A percentile compares a stretch with the other conserved stretches of the same genome.
Conservation (phyloP, 768 basidiomycete genomes). For the Auriculariales sp. region DNA sequence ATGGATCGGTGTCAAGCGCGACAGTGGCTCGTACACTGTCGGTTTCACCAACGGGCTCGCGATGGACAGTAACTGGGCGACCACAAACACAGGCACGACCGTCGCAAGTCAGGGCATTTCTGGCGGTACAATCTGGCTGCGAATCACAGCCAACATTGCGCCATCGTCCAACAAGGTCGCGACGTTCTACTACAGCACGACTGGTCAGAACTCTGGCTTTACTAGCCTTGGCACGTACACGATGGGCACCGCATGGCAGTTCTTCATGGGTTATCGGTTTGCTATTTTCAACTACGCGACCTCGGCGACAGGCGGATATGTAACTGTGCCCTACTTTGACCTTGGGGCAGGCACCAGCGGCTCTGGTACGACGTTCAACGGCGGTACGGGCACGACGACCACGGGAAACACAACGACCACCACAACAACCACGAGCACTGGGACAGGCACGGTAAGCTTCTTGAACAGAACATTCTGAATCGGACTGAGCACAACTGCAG, state of each 20-base stretch:
- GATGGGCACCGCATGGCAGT: slow-evolving; percentile 4
- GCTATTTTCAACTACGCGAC: slow-evolving; percentile 6
- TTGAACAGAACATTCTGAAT: too few species aligned
- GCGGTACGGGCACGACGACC: too few species aligned
- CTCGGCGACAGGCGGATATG: slow-evolving; percentile 2
- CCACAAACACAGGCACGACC: slow-evolving; percentile 1
- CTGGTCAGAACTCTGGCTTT: not conserved
- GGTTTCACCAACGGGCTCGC: not conserved
- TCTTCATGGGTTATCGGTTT: slow-evolving; percentile 7
- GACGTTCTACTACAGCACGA: slow-evolving; percentile 5
- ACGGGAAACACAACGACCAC: too few species aligned
- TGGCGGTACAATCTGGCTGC: slow-evolving; percentile 4
- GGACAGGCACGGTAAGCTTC: too few species aligned
- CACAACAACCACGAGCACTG: too few species aligned
- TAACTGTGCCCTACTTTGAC: slow-evolving; percentile 4
- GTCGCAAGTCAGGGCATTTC: slow-evolving; percentile 1
- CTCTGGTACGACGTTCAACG: too few species aligned
- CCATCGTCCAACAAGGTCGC: not conserved
- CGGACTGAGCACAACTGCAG: too few species aligned
- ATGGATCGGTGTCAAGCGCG: not conserved
- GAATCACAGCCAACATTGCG: not conserved
- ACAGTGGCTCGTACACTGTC: not conserved
- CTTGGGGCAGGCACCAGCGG: too few species aligned
- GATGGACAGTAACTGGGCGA: not conserved
- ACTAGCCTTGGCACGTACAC: slow-evolving; percentile 2